Evolutionary conservation across 805 yeast genomes (phyloP), one percentile per base, ranked within the genome.

Genomic region (Yarrowia osloensis): DNA sequence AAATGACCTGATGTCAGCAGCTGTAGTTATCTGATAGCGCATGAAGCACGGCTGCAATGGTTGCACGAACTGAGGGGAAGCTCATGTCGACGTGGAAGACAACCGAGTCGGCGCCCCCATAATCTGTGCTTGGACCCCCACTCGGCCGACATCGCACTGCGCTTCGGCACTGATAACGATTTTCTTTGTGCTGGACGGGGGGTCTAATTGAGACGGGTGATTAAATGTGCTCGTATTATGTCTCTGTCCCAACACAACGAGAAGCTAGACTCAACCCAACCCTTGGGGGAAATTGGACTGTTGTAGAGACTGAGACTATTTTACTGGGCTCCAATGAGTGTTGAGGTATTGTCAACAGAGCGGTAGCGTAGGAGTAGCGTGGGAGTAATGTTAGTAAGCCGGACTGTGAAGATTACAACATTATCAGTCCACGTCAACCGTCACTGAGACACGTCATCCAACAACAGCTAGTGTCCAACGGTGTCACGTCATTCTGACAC

Each of bases 191-290:
- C 29, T 42, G 46, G 1, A 40, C 24, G n/a, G 39, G 26, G 12
- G 28, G 46, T n/a, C 46, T 21, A 13, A 42, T 21, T 42, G 4
- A 22, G 46, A 42, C 17, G 17, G n/a, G 17, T 47, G 19, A n/a
- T n/a, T n/a, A n/a, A n/a, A 6, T 31, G 7, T 13, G 55, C 39
- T 26, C 52, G 15, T 26, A 17, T 47, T 29, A 11, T 28, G 46
- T 2, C 46, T 21, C 46, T 21, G 35, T 29, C 57, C 40, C 57
- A 50, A 50, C 57, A 49, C 55, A 29, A n/a, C 21, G 11, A n/a
- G 37, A 21, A 31, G 21, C 57, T 33, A 50, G 57, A 29, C 57
- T 50, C 57, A 50, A 50, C 57, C 40, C 22, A 19, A 50, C 55
- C 39, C 55, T 39, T 31, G 55, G 55, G 52, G 52, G 57, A 33